Evolutionary conservation across 805 yeast genomes (phyloP).

Genomic region (Schwanniomyces polymorphus): DNA sequence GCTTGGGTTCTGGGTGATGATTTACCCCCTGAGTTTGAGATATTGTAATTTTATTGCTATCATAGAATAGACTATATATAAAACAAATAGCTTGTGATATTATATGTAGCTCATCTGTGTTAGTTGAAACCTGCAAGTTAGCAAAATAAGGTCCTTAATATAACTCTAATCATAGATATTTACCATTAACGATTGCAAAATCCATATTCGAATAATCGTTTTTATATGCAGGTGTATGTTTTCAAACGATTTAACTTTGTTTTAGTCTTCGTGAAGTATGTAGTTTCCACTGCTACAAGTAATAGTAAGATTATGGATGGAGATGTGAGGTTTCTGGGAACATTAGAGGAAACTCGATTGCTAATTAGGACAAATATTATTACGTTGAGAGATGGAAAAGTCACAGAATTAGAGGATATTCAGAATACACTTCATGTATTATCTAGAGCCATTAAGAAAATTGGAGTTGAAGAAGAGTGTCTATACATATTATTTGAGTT

Average conservation of each 20-base stretch:
- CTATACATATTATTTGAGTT: conserved; percentile 8
- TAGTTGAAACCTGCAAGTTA: no score
- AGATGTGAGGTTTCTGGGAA: background rate
- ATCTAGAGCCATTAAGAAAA: background rate
- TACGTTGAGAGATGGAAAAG: background rate
- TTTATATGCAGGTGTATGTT: no score
- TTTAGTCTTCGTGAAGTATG: no score
- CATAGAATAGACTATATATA: background rate
- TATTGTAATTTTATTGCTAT: background rate
- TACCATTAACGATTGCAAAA: no score
- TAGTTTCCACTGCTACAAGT: background rate
- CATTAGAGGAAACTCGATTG: background rate
- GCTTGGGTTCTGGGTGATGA: no score
- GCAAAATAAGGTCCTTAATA: no score
- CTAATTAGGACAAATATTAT: conserved; percentile 1
- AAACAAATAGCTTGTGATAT: no score
- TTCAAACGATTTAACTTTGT: no score
- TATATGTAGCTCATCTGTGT: no score
- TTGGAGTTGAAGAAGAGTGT: conserved; percentile 8
- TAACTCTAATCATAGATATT: no score
- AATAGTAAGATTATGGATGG: background rate
- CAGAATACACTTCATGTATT: conserved; percentile 2
- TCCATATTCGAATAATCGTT: no score
- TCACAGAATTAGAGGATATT: background rate
- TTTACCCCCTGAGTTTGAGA: no score